Evolutionary conservation across 1,284 basidiomycete species (phyloP), one percentile per base, ranked within the genome.

Genomic region (Termitomyces sp.): DNA sequence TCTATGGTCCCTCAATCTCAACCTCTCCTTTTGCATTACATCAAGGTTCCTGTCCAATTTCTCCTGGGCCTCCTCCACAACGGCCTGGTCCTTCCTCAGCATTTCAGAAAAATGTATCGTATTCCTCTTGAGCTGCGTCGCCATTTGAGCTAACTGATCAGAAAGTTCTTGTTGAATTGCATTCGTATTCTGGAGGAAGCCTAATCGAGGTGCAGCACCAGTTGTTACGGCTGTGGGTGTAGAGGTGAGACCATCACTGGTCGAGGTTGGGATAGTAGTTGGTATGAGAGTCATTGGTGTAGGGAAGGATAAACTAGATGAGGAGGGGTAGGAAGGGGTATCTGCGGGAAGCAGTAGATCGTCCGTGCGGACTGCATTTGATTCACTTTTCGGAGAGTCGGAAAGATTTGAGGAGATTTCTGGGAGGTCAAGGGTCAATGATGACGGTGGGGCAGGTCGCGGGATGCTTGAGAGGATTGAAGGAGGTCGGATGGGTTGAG

Each of bases 71-170:
- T 74, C 75, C 24, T 76, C 77, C 11, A 92, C 66, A 8, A 88
- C 73, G 0, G 72, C 72, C 62, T 83, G 79, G 64, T 92, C 89
- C 54, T 80, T 81, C 40, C 70, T 79, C 1, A 92, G 72, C 11
- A 81, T 72, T 2, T 76, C 73, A 3, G 83, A 78, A 62, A 92
- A 91, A 57, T 89, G 80, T 1, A 82, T 63, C 0, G 86, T 82
- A 58, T 92, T 92, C 21, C 77, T 76, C 62, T 84, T 84, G 43
- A 92, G 78, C 66, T 91, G 89, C 1, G 79, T 71, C 1, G 88
- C 86, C 89, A 92, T 92, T 39, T 79, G 69, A 0, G 84, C 83
- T 16, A 92, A 79, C 64, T 91, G 87, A 4, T 76, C 75, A 0
- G 86, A 79, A 40, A 91, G 78, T 38, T 88, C 81, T 55, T 89